Base-by-base conservation (phyloP, 768 basidiomycete genomes). In the Pleurotus sapidus region DNA sequence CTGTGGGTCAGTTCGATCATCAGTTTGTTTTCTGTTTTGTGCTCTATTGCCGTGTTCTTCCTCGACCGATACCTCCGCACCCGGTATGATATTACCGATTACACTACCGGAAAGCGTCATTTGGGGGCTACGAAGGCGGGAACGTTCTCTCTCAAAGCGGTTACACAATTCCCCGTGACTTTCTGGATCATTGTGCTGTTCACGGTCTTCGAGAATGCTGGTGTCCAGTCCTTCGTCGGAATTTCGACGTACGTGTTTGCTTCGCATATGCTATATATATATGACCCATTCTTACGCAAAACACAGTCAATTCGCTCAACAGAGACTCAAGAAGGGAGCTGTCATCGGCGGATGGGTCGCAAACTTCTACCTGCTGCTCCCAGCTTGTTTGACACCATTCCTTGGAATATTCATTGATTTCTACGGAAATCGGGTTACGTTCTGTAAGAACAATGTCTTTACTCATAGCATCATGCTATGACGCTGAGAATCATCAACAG, bases 341-440 rank as follows among this genome's bases (percentile, higher is more conserved):
- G 70, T 77, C 54, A 68, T 77, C 34, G 74, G 74, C n/a, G 74
- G 75, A 57, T 77, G 75, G 75, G 75, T 76, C 12, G 74, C 74
- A 3, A 74, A 72, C 59, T 73, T 77, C 65, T 77, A 76, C 62
- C 63, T 77, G 40, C 64, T 77, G 42, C 69, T 77, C 6, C 75
- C 75, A 1, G 70, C 70, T 5, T 69, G 69, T 47, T 58, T 76
- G 57, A 76, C 74, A 3, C 75, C 75, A 27, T 74, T 77, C 65
- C 54, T 75, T 40, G 74, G 75, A 24, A 66, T 76, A 50, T 74
- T 74, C 61, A 71, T 77, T 49, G 75, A 77, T 63, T 61, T 68
- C 7, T 72, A 64, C 54, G 75, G 75, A 14, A 68, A 74, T 55
- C 70, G 75, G 9, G 67, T 77, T 15, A 65, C 70, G 18, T 71